phyloP scores from a whole-genome alignment of 192 early-diverging fungal genomes.

The Entrophospora sp. region DNA sequence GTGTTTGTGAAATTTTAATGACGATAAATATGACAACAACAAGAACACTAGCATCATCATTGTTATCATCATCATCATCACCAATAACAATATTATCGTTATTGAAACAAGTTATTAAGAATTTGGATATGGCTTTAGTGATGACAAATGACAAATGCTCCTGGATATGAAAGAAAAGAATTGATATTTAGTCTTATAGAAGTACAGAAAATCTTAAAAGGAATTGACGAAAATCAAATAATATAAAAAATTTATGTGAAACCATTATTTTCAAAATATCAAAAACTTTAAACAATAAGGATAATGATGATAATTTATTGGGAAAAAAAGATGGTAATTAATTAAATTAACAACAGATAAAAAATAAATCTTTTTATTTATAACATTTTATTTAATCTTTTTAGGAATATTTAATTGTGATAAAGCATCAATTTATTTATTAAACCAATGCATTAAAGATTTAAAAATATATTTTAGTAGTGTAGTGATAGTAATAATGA shows the following conservation, averaged over 20 bases:
- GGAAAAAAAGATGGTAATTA: no score
- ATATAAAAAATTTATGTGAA: no score
- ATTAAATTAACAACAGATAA: no score
- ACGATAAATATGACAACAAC: neutral
- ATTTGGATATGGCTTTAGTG: constrained; percentile 38
- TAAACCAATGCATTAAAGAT: neutral
- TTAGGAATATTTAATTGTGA: neutral
- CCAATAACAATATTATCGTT: no score
- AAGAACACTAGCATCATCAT: no score
- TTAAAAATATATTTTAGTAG: neutral
- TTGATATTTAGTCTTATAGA: constrained; percentile 25
- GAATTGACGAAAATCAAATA: no score
- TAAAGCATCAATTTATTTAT: neutral
- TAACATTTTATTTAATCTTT: neutral
- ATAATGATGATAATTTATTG: no score
- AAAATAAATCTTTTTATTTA: no score
- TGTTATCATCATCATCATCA: no score
- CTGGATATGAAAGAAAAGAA: constrained; percentile 24
- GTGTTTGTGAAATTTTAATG: constrained; percentile 19
- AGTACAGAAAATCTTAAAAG: constrained; percentile 8
- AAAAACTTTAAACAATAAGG: no score
- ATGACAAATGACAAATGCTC: constrained; percentile 5
- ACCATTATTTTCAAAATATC: no score
- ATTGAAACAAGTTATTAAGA: constrained; percentile 28
- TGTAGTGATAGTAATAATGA: neutral